Base-by-base conservation (phyloP, 495 filamentous ascomycete genomes). In the Penicillium canescens region DNA sequence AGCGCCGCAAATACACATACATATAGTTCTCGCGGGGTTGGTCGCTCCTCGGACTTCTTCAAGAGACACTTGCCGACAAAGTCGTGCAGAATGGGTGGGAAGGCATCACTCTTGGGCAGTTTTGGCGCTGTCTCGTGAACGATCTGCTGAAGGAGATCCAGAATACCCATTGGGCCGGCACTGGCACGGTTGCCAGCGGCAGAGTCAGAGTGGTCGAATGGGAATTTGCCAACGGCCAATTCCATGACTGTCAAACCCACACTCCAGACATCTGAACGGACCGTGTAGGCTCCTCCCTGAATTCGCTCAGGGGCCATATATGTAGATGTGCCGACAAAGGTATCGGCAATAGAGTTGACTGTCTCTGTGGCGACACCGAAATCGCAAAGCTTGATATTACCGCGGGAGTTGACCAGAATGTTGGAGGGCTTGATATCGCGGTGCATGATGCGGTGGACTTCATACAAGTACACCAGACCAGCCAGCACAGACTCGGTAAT, bases 241-340 rank as follows among this genome's bases (percentile, higher is more conserved):
- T 98, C 95, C 90, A 98, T 96, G 50, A 98, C 82, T 3, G 86
- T 87, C 51, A 98, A 74, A n/a, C 95, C 94, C 58, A 98, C 91
- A 81, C 91, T 96, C 94, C 94, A 98, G 3, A 98, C 94, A 61
- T 98, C 94, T 4, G 92, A 96, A 69, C 96, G 97, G 58, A 98
- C 93, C 0, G 93, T 96, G 71, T 98, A 98, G 55, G 90, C 90
- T 46, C 92, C 90, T 28, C 94, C 94, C 65, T 96, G 91, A 55
- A 98, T 98, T 66, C 94, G 86, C 72, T 98, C 94, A 0, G 94
- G 94, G 0, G 94, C 94, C 94, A 98, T 98, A 73, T 98, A 98
- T 43, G 94, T 98, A 5, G 92, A 96, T 6, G 94, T 98, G 23
- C 94, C 94, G 7, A 98, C 94, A 58, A 98, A 98, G 1, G 94